These are phyloP conservation scores for Oemleria cerasiformis DNA, from an alignment of 306 rosid species.

Conservation along the genomic window DNA sequence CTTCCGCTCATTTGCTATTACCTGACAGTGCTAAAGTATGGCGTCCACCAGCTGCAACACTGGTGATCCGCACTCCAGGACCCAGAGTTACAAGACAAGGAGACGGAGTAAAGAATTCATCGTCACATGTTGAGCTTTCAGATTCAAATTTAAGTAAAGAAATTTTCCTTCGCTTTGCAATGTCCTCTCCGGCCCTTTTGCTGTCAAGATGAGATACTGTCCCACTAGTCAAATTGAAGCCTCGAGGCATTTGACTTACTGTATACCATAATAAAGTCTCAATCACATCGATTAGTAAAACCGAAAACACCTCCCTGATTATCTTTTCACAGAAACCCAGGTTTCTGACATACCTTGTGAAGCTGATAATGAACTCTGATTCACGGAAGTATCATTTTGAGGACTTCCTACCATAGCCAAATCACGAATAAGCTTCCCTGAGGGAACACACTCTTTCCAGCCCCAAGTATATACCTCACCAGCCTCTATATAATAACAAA, in stretches of 20 bases:
- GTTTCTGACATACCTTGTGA: slow-evolving; percentile 50
- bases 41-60: slow-evolving; percentile 90
- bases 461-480: slow-evolving; percentile 91
- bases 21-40: slow-evolving; percentile 90
- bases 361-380: slow-evolving; percentile 40
- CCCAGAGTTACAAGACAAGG: slow-evolving; percentile 66
- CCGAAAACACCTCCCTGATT: background rate
- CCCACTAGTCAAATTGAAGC: slow-evolving; percentile 50
- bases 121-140: slow-evolving; percentile 57
- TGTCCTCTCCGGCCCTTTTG: slow-evolving; percentile 61
- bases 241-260: slow-evolving; percentile 48
- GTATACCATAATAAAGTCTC: slow-evolving; percentile 35
- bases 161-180: slow-evolving; percentile 63
- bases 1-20: slow-evolving; percentile 33
- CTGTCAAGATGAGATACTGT: slow-evolving; percentile 52
- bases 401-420: slow-evolving; percentile 40
- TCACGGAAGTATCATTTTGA: slow-evolving; percentile 49
- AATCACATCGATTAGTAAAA: slow-evolving; percentile 22
- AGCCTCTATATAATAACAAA: slow-evolving; percentile 35
- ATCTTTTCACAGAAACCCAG: background rate
- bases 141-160: slow-evolving; percentile 55
- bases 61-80: slow-evolving; percentile 56
- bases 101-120: slow-evolving; percentile 53
- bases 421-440: slow-evolving; percentile 58
- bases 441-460: slow-evolving; percentile 92